phyloP scores from a whole-genome alignment of 2,329 filamentous ascomycete genomes.

The Trichoderma afroharzianum region DNA sequence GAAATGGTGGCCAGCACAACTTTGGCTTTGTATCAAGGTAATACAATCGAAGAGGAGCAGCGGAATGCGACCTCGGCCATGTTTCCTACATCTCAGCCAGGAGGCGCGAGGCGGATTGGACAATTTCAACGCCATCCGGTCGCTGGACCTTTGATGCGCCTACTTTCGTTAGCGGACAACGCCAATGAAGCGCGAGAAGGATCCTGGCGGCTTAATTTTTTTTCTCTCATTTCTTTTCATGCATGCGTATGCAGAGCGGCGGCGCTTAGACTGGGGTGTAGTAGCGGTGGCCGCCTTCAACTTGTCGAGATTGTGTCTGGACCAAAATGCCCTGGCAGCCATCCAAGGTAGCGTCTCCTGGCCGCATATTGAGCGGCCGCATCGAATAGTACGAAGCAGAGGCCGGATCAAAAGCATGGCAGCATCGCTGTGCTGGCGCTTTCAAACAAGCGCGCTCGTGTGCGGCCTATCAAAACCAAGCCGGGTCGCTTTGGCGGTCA shows the following conservation, averaged over 20 bases:
- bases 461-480: background rate
- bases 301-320: background rate
- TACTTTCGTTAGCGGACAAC: background rate
- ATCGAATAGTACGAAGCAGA: background rate
- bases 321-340: background rate
- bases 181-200: constrained; percentile 8
- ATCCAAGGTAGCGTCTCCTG: constrained; percentile 1
- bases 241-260: constrained; percentile 9
- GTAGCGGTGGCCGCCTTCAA: background rate
- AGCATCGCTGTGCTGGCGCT: background rate
- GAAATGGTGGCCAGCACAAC: background rate
- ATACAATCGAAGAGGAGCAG: background rate
- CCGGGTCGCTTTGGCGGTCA: background rate
- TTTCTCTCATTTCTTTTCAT: background rate
- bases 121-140: background rate
- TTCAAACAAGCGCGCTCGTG: constrained; percentile 15
- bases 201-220: background rate
- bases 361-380: background rate
- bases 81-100: background rate
- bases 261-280: constrained; percentile 16
- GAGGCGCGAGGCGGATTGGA: background rate
- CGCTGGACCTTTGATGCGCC: background rate
- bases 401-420: background rate
- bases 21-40: background rate
- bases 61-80: background rate